Base-by-base conservation (phyloP, 1,284 basidiomycete genomes). In the Ceratobasidium sp. region DNA sequence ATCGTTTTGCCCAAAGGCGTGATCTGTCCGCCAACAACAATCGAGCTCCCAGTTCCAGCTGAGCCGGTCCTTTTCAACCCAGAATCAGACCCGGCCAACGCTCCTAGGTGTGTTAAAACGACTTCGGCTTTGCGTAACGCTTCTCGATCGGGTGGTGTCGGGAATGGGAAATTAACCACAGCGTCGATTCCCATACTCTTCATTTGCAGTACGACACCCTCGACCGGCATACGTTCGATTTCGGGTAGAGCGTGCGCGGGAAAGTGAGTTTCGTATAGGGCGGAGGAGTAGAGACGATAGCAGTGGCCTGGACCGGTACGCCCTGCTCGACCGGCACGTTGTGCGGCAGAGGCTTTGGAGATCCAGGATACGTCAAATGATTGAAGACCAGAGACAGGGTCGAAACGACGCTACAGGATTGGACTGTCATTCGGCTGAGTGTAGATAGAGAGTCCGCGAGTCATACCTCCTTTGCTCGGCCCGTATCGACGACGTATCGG, bases 151-250 rank as follows among this genome's bases (percentile, higher is more conserved):
- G 98, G 98, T 10, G 97, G 93, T 0, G 98, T 99, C 0, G 98
- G 98, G 86, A 99, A 99, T 12, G 98, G 98, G 84, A 99, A 99
- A 85, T 99, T 98, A 82, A 95, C 89, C 28, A 99, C 96, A 0
- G 95, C 90, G 82, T 99, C 97, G 79, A 99, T 97, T 83, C 98
- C 96, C 97, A 99, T 99, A 83, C 92, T 93, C 88, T 99, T 99
- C 98, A 99, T 99, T 85, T 98, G 96, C 48, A 99, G 88, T 13
- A 99, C 96, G 33, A 99, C 92, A 0, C 97, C 97, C 82, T 99
- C 98, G 82, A 99, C 97, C 0, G 98, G 97, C 87, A 96, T 97
- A 40, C 97, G 93, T 61, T 97, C 88, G 79, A 99, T 98, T 84
- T 99, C 98, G 1, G 98, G 97, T 78, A 91, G 87, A 0, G 95